Conservation (phyloP, 2,329 filamentous ascomycete species). For the Blumeria hordei region DNA sequence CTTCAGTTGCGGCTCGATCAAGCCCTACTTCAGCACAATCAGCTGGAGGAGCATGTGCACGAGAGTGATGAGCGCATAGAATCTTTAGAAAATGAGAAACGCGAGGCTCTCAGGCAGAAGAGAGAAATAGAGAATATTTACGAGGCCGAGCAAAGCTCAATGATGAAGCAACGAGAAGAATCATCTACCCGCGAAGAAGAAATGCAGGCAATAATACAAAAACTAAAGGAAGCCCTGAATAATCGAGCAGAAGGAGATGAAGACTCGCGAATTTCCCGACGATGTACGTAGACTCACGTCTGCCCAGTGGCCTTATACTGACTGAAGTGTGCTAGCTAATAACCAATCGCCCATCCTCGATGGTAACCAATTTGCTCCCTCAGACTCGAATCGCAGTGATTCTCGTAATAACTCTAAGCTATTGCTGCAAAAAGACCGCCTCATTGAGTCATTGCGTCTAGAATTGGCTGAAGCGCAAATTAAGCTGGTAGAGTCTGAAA, state of each 20-base stretch:
- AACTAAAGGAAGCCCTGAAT: slow-evolving; percentile 70
- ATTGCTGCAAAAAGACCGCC: slow-evolving; percentile 81
- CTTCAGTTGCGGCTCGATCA: slow-evolving; percentile 74
- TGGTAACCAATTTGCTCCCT: slow-evolving; percentile 60
- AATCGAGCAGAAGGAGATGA: slow-evolving; percentile 36
- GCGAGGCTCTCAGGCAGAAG: slow-evolving; percentile 59
- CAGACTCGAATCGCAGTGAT: slow-evolving; percentile 65
- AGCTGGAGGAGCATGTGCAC: slow-evolving; percentile 69
- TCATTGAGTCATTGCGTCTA: slow-evolving; percentile 76
- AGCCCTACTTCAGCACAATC: slow-evolving; percentile 55
- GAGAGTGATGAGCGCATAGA: slow-evolving; percentile 71
- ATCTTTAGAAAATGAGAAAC: slow-evolving; percentile 58
- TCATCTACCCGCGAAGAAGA: slow-evolving; percentile 67
- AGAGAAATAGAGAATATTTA: slow-evolving; percentile 84
- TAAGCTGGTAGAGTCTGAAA: slow-evolving; percentile 82
- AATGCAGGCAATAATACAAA: slow-evolving; percentile 71
- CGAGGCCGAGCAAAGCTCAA: slow-evolving; percentile 66
- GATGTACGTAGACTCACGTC: slow-evolving; percentile 21
- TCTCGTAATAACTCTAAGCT: slow-evolving; percentile 76
- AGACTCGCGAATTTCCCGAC: slow-evolving; percentile 32
- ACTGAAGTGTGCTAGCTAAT: slow-evolving; percentile 13
- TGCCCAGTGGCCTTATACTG: not conserved
- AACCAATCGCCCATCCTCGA: slow-evolving; percentile 47
- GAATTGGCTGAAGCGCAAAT: slow-evolving; percentile 75
- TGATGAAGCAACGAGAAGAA: slow-evolving; percentile 82